phyloP scores from a whole-genome alignment of 345 rosid species.

The Aquilaria sinensis region DNA sequence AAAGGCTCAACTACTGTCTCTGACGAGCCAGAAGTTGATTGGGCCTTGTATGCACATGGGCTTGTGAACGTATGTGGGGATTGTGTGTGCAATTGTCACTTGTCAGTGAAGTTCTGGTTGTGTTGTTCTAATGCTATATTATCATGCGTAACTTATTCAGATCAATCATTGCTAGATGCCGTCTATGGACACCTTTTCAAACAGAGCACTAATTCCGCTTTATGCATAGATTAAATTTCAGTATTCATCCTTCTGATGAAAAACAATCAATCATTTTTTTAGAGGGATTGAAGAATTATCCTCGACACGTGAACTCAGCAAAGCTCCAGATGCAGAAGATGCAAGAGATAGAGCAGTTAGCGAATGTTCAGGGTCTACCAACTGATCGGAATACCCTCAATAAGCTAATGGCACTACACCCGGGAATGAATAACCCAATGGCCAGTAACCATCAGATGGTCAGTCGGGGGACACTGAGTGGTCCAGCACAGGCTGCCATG shows the following conservation, averaged over 20 bases:
- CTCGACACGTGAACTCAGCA: slow-evolving; percentile 42
- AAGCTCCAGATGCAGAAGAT: slow-evolving; percentile 75
- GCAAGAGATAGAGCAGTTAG: slow-evolving; percentile 85
- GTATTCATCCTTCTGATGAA: too few species aligned
- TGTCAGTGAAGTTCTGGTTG: too few species aligned
- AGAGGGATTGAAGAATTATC: slow-evolving; percentile 91
- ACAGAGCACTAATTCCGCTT: too few species aligned
- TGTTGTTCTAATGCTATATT: too few species aligned
- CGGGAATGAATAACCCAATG: slow-evolving; percentile 50
- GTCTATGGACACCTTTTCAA: too few species aligned
- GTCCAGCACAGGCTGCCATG: slow-evolving; percentile 79
- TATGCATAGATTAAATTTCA: too few species aligned
- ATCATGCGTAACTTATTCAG: too few species aligned
- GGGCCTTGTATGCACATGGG: too few species aligned
- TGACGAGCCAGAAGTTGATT: too few species aligned
- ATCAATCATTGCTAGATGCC: too few species aligned
- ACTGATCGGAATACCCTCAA: slow-evolving; percentile 75
- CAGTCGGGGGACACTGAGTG: slow-evolving; percentile 55
- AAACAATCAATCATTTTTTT: background rate
- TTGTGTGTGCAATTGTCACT: too few species aligned
- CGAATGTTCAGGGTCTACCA: slow-evolving; percentile 69
- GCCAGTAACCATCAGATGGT: slow-evolving; percentile 42
- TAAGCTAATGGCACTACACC: slow-evolving; percentile 68
- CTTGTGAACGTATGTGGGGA: too few species aligned
- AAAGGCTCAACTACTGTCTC: background rate